A percentile compares a stretch with the other conserved stretches of the same genome.
These are phyloP conservation scores for Globisporangium middletonii DNA, from an alignment of 352 stramenopile genomes.

Conservation along the genomic window DNA sequence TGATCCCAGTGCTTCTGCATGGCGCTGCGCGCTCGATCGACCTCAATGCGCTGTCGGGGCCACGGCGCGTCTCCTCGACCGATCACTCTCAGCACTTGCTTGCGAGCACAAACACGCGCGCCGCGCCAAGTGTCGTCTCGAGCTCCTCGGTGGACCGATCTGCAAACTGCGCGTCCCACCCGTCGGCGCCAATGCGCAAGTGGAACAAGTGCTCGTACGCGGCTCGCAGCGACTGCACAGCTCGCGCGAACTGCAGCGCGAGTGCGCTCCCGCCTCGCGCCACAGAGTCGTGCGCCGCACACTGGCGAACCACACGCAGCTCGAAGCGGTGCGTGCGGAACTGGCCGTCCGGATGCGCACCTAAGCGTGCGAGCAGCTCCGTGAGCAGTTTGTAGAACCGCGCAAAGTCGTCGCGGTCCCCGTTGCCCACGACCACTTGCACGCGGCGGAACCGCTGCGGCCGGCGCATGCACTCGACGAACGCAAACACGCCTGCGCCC, in stretches of 20 bases:
- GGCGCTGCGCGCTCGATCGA: too few species aligned
- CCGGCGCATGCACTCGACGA: slow-evolving; percentile 3
- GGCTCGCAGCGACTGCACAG: background rate
- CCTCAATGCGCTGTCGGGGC: too few species aligned
- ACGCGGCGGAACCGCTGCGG: slow-evolving; percentile 1
- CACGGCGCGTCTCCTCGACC: too few species aligned
- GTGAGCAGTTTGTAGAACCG: slow-evolving; percentile 7
- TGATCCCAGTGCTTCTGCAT: too few species aligned
- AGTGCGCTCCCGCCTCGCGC: background rate
- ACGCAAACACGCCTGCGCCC: slow-evolving; percentile 7
- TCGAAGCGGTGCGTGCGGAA: slow-evolving; percentile 6
- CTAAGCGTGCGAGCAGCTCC: slow-evolving; percentile 8
- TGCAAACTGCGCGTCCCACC: slow-evolving; percentile 8
- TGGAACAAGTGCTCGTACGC: slow-evolving; percentile 1
- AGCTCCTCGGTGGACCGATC: background rate
- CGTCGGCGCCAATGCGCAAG: slow-evolving; percentile 3
- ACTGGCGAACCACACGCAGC: slow-evolving; percentile 7
- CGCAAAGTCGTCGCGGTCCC: slow-evolving; percentile 1
- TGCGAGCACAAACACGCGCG: slow-evolving; percentile 5
- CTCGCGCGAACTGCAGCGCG: background rate
- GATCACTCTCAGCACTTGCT: background rate
- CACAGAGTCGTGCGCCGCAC: slow-evolving; percentile 4
- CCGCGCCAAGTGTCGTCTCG: slow-evolving; percentile 3
- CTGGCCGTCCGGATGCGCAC: background rate
- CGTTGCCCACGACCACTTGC: slow-evolving; percentile 1